Conservation (phyloP, 345 rosid species). For the Erysimum cheiranthoides region DNA sequence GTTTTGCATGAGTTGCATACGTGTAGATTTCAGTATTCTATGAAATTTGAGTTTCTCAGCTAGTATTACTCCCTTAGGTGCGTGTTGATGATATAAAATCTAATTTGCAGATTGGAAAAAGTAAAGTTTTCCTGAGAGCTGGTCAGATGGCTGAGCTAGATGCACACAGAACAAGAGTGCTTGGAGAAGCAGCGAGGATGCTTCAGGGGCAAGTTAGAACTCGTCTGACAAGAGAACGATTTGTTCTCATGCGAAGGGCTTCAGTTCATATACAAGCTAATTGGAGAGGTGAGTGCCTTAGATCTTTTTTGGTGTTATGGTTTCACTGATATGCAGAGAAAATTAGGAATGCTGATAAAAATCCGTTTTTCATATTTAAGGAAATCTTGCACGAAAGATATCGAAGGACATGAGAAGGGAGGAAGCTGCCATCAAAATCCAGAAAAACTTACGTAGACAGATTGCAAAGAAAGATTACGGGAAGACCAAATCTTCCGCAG, state of each 20-base stretch:
- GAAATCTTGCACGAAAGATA: slow-evolving; percentile 55
- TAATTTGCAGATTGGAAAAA: slow-evolving; percentile 74
- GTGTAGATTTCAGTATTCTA: slow-evolving; percentile 9
- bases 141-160: slow-evolving; percentile 87
- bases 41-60: slow-evolving; percentile 25
- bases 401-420: slow-evolving; percentile 53
- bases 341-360: slow-evolving; percentile 17
- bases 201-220: slow-evolving; percentile 65
- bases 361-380: slow-evolving; percentile 46
- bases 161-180: slow-evolving; percentile 60
- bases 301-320: slow-evolving; percentile 8
- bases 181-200: slow-evolving; percentile 63
- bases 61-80: slow-evolving; percentile 16
- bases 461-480: slow-evolving; percentile 53
- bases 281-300: slow-evolving; percentile 76
- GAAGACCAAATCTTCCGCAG: slow-evolving; percentile 56
- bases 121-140: slow-evolving; percentile 75
- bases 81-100: slow-evolving; percentile 29
- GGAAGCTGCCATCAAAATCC: slow-evolving; percentile 72
- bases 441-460: slow-evolving; percentile 73
- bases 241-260: slow-evolving; percentile 50
- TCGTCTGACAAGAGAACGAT: slow-evolving; percentile 55
- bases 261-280: slow-evolving; percentile 70
- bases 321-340: slow-evolving; percentile 12
- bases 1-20: slow-evolving; percentile 16